Percentiles rank a stretch among this genome's conserved stretches.
Conservation (phyloP, 2,329 filamentous ascomycete genomes). For the Arthrobotrys pseudoclavata region DNA sequence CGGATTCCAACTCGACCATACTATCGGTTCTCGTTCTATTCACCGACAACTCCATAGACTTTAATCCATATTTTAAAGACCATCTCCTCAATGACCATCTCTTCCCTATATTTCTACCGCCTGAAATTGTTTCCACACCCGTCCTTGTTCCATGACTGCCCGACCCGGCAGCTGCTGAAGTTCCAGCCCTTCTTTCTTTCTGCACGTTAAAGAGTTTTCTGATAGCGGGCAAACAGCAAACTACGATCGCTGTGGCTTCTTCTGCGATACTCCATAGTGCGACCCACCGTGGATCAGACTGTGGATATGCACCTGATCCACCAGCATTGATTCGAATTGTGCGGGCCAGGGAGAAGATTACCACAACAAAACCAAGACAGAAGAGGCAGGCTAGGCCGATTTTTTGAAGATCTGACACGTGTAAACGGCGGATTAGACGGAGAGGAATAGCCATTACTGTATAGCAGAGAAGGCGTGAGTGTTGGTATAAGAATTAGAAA, state of each 20-base stretch:
- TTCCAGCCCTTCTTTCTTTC: constrained; percentile 21
- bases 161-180: neutral
- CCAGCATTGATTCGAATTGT: constrained; percentile 55
- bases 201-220: constrained; percentile 49
- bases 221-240: constrained; percentile 58
- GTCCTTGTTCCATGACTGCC: constrained; percentile 23
- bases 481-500: too few relatives aligned
- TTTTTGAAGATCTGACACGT: constrained; percentile 49
- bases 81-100: constrained; percentile 42
- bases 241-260: constrained; percentile 49
- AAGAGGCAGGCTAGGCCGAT: constrained; percentile 50
- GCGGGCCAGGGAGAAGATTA: constrained; percentile 51
- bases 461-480: neutral
- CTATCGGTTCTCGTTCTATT: constrained; percentile 37
- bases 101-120: constrained; percentile 7
- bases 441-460: constrained; percentile 57
- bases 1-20: constrained; percentile 37
- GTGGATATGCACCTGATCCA: constrained; percentile 41
- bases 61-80: constrained; percentile 52
- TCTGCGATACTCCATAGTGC: constrained; percentile 57
- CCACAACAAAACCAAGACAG: constrained; percentile 55
- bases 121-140: constrained; percentile 22
- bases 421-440: constrained; percentile 52
- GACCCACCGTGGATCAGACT: constrained; percentile 57
- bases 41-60: constrained; percentile 22